Evolutionary conservation across 1,139 yeast species (phyloP), one percentile per base, ranked within the genome.

Genomic region (Yarrowia galli): DNA sequence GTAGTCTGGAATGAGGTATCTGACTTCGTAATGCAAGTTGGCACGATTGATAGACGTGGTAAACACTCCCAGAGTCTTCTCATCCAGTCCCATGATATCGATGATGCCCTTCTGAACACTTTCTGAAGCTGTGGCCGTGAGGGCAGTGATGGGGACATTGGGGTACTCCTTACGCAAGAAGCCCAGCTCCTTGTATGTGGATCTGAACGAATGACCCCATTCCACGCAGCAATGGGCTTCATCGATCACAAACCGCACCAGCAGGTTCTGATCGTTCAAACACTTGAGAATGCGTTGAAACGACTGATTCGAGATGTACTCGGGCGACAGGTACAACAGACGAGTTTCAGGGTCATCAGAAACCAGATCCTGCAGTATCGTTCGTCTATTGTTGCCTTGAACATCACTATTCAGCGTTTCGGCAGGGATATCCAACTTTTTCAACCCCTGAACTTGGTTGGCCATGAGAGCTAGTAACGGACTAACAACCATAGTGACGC

Each of bases 191-290:
- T 89, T 89, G 77, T 91, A 91, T 76, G 91, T 97, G 0, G 95
- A 95, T 71, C 97, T 81, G 75, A 91, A 91, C 75, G 90, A 96
- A 77, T 90, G 96, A 13, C 97, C 97, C 97, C 97, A 91, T 43
- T 92, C 89, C 68, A 95, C 89, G 69, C 91, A 91, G 83, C 97
- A 91, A 78, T 91, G 97, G 0, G 97, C 97, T 74, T 91, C 97
- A 78, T 91, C 97, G 49, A 91, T 89, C 8, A 91, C 96, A 45
- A 91, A 84, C 70, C 96, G 80, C 16, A 71, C 71, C 45, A 75
- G 68, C 63, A 68, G 65, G 28, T 68, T 46, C 20, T 68, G 69
- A 8, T 63, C 58, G 23, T 68, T 67, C 61, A 73, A 67, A 16
- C 65, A 67, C 3, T 48, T 67, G 22, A 77, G 67, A 23, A 73